phyloP scores from a whole-genome alignment of 306 rosid species.

The Dryas drummondii region DNA sequence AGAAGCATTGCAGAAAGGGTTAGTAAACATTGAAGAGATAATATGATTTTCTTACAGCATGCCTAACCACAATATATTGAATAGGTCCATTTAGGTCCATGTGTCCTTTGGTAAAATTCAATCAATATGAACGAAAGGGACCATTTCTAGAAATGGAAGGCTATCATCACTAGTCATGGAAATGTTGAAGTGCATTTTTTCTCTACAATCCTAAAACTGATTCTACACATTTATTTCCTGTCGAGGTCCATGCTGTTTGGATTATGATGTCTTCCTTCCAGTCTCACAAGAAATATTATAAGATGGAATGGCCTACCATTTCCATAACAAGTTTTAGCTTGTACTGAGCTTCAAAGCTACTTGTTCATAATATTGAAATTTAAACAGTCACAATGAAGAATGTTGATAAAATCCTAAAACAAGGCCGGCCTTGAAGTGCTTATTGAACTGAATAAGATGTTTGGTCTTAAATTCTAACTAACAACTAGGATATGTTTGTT shows the following conservation, averaged over 20 bases:
- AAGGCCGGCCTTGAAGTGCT: not conserved
- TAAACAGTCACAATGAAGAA: not conserved
- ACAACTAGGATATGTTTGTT: not conserved
- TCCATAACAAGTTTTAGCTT: not conserved
- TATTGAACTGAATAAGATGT: not conserved
- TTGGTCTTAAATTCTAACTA: not conserved
- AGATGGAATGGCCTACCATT: no score
- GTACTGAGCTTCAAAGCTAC: not conserved
- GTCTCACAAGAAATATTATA: not conserved
- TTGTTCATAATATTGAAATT: not conserved
- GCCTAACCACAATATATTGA: not conserved
- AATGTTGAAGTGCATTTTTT: not conserved
- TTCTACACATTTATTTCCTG: not conserved
- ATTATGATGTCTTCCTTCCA: not conserved
- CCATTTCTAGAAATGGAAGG: not conserved
- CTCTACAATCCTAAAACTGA: not conserved
- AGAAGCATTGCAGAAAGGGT: conserved; percentile 98
- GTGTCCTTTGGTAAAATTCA: not conserved
- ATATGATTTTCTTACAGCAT: not conserved
- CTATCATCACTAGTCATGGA: not conserved
- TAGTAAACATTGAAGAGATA: conserved; percentile 20
- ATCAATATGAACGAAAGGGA: not conserved
- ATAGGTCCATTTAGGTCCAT: not conserved
- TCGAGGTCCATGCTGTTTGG: not conserved
- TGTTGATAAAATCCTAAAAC: not conserved